Percentiles rank a stretch among this genome's conserved stretches.
These are phyloP conservation scores for Adiantum capillusveneris DNA, from an alignment of 75 land plant species.

Conservation along the genomic window DNA sequence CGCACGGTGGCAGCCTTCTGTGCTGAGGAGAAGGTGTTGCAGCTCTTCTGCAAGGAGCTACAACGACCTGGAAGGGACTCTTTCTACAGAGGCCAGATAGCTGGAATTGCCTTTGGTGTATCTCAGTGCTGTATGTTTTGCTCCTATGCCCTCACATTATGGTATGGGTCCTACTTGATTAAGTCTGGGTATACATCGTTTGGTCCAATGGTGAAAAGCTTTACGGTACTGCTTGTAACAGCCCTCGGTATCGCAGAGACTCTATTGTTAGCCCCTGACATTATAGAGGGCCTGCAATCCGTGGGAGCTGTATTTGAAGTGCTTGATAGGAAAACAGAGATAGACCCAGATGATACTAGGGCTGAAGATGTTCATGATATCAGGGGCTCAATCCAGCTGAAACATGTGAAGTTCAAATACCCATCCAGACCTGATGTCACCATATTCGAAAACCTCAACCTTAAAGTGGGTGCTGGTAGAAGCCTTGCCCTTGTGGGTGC, in stretches of 20 bases:
- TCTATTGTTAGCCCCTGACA: constrained; percentile 94
- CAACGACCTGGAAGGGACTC: constrained; percentile 32
- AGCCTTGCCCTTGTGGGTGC: constrained; percentile 96
- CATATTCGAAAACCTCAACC: constrained; percentile 81
- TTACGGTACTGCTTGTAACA: constrained; percentile 87
- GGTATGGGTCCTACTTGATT: constrained; percentile 68
- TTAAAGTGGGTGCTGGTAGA: constrained; percentile 89
- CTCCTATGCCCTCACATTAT: constrained; percentile 74
- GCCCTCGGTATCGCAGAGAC: constrained; percentile 98
- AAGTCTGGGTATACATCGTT: constrained; percentile 34
- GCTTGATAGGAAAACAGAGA: constrained; percentile 77
- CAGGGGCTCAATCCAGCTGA: constrained; percentile 83
- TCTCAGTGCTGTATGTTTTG: constrained; percentile 70
- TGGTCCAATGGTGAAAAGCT: constrained; percentile 65
- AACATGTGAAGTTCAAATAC: constrained; percentile 80
- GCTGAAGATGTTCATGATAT: constrained; percentile 88
- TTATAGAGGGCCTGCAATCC: constrained; percentile 78
- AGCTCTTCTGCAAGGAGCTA: constrained; percentile 34
- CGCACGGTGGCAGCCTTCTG: constrained; percentile 52
- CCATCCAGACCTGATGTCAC: constrained; percentile 81
- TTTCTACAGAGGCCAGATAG: constrained; percentile 63
- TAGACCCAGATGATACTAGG: constrained; percentile 74
- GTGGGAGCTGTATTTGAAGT: constrained; percentile 85
- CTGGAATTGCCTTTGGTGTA: constrained; percentile 78
- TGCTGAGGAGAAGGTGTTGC: constrained; percentile 31